Evolutionary conservation across 352 stramenopile genomes (phyloP), one percentile per base, ranked within the genome.

Genomic region (Pythium scleroteichum): DNA sequence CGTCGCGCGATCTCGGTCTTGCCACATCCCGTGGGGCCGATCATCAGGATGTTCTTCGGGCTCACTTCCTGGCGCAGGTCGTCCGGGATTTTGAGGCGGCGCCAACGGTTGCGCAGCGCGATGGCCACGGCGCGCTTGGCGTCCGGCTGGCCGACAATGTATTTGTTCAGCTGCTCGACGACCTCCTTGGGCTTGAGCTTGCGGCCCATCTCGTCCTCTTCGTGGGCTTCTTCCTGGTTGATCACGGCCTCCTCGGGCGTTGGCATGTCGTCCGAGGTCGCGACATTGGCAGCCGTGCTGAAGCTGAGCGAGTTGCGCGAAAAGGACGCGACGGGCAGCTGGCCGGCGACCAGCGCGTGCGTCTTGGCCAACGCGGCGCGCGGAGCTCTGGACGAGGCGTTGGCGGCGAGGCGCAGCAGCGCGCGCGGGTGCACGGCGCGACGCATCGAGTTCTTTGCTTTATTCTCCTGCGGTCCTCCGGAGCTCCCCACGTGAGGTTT

Each of bases 41-140:
- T 99, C 96, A 99, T 99, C 32, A 99, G 71, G 29, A 99, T 99
- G 76, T 99, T 99, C 72, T 99, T 98, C n/a, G 98, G 98, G 13
- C 97, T 98, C 53, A 98, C 86, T 56, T 97, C 90, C 3, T 81
- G 67, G 8, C 84, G 87, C 54, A 97, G 69, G 14, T 98, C 92
- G 27, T 98, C 88, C 20, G 88, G 77, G 38, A 99, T 88, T 67
- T 98, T 98, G 58, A 95, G 87, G 13, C 97, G 90, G 49, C 97
- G 90, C 97, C 97, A 99, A 57, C 97, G 88, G 75, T 99, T 99
- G 69, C 97, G 88, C 75, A 99, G 81, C 42, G 97, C 97, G 64
- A 99, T 99, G 12, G 97, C 97, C 2, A 99, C 96, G 2, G 97
- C 97, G 60, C 93, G 82, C 76, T 99, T 99, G 56, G 97, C 97